These are phyloP conservation scores for Solanum piurae DNA, from an alignment of 257 asterid species.

Conservation along the genomic window DNA sequence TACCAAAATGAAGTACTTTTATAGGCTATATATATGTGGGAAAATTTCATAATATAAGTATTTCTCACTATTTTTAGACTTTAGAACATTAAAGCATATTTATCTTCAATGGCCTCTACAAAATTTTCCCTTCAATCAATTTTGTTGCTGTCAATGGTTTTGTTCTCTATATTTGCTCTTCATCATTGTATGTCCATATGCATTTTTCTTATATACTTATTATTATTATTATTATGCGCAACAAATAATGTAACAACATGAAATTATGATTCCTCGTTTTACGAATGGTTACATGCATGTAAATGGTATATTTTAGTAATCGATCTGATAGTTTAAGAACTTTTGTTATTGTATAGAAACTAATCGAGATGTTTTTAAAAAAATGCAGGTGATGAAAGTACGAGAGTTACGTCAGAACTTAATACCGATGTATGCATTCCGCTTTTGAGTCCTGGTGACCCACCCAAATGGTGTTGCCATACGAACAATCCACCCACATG, in stretches of 20 bases:
- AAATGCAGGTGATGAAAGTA: no score
- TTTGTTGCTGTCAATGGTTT: background rate
- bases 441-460: background rate
- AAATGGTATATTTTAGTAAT: no score
- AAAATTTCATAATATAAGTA: background rate
- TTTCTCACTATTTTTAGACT: no score
- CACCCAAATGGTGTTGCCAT: background rate
- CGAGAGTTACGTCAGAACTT: background rate
- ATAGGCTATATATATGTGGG: background rate
- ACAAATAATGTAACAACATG: no score
- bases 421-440: background rate
- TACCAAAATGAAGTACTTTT: background rate
- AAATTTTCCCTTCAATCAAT: background rate
- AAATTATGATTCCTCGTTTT: no score
- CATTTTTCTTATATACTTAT: no score
- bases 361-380: no score
- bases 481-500: background rate
- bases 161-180: background rate
- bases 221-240: no score
- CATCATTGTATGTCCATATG: background rate
- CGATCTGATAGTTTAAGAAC: no score
- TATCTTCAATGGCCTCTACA: background rate
- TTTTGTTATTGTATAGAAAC: no score
- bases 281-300: no score
- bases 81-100: background rate